Evolutionary conservation across 352 stramenopile genomes (phyloP).

Genomic region (Pythium sp.): DNA sequence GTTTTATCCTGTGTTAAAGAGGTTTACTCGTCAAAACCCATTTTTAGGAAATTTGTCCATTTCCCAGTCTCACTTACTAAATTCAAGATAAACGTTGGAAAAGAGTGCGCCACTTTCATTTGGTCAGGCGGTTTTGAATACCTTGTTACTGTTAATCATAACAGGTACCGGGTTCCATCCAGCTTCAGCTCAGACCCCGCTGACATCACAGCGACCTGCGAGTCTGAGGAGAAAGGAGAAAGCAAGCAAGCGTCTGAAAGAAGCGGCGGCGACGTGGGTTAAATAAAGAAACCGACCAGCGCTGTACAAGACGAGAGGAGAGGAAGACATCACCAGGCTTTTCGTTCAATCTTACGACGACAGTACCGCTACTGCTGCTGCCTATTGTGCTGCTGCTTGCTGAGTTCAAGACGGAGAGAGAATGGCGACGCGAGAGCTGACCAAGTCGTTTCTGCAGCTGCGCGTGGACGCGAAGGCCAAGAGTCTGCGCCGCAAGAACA

Average conservation of each 20-base stretch:
- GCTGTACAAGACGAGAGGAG: conserved; percentile 1
- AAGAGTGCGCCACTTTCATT: background rate
- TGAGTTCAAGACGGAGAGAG: background rate
- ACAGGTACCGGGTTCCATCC: background rate
- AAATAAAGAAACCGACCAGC: conserved; percentile 13
- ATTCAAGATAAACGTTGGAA: background rate
- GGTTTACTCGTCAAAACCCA: too few relatives aligned
- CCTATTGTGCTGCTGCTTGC: conserved; percentile 1
- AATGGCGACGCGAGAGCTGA: conserved; percentile 84
- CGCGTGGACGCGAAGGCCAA: conserved; percentile 80
- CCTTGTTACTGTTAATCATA: background rate
- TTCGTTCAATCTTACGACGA: background rate
- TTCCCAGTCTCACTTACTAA: background rate
- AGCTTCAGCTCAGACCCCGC: background rate
- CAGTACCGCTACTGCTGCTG: background rate
- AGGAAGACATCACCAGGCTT: background rate
- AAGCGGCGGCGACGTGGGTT: background rate
- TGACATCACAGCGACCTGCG: background rate
- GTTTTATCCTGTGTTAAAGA: too few relatives aligned
- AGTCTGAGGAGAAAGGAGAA: conserved; percentile 7
- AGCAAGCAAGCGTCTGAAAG: background rate
- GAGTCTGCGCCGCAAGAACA: conserved; percentile 82
- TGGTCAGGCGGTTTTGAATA: too few relatives aligned
- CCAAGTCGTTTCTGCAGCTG: conserved; percentile 65
- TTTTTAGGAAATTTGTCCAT: too few relatives aligned